A percentile compares a stretch with the other conserved stretches of the same genome.
phyloP scores from a whole-genome alignment of 2,329 filamentous ascomycete genomes.

The Ramularia endophylla region DNA sequence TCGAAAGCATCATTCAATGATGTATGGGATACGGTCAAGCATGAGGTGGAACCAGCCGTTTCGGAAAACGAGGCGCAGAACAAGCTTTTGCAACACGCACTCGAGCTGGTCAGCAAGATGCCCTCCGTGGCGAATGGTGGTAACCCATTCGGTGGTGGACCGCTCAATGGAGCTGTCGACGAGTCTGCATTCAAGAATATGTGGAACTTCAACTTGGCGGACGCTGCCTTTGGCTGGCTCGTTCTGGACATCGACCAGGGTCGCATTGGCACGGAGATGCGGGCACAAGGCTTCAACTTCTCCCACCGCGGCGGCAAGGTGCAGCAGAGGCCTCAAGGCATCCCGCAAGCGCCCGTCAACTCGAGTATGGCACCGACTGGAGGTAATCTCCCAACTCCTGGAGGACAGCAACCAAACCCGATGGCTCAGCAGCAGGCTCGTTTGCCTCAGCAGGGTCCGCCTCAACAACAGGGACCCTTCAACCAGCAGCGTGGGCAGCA shows the following conservation, averaged over 20 bases:
- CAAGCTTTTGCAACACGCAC: conserved; percentile 80
- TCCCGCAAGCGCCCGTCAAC: conserved; percentile 33
- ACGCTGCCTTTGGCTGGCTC: conserved; percentile 94
- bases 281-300: conserved; percentile 98
- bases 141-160: conserved; percentile 89
- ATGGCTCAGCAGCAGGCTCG: conserved; percentile 33
- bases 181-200: conserved; percentile 99
- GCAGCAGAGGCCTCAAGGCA: conserved; percentile 35
- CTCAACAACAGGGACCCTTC: conserved; percentile 19
- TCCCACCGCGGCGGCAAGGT: conserved; percentile 83
- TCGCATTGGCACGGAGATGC: conserved; percentile 96
- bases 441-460: conserved; percentile 27
- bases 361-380: conserved; percentile 33
- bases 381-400: conserved; percentile 35
- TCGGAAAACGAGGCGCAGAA: conserved; percentile 90
- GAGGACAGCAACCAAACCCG: conserved; percentile 30
- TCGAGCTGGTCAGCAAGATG: conserved; percentile 98
- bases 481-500: conserved; percentile 22
- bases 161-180: conserved; percentile 80
- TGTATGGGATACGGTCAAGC: conserved; percentile 98
- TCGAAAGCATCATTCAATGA: conserved; percentile 99
- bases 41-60: conserved; percentile 91
- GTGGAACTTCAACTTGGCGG: conserved; percentile 99
- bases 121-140: conserved; percentile 89
- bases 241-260: conserved; percentile 93